Conservation (phyloP, 257 asterid species). For the Solanum megistacrolobum region DNA sequence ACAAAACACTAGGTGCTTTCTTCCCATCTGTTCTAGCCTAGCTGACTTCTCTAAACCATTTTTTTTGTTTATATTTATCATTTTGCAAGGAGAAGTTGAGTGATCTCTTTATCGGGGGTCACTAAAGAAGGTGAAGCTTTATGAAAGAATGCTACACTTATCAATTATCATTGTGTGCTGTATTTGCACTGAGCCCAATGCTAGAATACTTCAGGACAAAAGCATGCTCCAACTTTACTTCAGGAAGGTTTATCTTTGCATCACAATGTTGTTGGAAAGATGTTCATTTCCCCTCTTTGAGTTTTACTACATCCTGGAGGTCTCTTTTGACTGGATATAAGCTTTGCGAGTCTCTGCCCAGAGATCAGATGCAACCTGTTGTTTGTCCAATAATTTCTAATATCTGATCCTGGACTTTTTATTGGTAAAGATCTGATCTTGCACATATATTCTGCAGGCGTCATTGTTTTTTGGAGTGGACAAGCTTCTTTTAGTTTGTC, state of each 20-base stretch:
- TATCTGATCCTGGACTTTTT: background rate
- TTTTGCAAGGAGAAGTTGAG: background rate
- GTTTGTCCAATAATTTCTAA: background rate
- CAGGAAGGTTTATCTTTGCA: background rate
- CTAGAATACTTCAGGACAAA: background rate
- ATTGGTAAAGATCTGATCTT: background rate
- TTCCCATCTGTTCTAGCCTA: too few relatives aligned
- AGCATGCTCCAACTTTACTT: background rate
- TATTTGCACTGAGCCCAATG: background rate
- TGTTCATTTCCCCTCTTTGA: background rate
- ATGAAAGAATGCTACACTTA: background rate
- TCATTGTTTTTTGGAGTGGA: conserved; percentile 87
- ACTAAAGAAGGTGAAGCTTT: background rate
- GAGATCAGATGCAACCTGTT: background rate
- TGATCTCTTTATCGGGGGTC: background rate
- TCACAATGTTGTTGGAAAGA: background rate
- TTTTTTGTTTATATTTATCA: background rate
- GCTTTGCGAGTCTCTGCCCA: background rate
- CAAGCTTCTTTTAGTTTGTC: conserved; percentile 47
- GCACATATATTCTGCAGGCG: conserved; percentile 34
- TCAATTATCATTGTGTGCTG: background rate
- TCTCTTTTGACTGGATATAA: background rate
- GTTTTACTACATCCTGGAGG: background rate
- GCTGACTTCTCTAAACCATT: background rate
- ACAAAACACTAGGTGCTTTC: too few relatives aligned